phyloP scores from a whole-genome alignment of 768 basidiomycete genomes.

The Panellus pusillus region DNA sequence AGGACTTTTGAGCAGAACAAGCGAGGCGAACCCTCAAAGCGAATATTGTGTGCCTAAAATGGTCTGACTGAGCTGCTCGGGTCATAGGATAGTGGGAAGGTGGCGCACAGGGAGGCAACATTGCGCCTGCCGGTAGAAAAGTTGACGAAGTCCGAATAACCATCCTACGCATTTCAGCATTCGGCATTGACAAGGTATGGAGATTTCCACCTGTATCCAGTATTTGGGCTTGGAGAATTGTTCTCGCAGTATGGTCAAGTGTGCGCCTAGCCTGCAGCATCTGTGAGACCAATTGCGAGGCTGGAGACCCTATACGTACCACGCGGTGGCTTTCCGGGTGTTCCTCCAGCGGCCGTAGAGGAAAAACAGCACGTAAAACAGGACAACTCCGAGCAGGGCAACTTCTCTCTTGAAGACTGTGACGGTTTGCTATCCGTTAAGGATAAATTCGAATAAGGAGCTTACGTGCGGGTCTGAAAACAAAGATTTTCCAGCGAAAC shows the following conservation, averaged over 20 bases:
- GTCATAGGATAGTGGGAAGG: constrained; percentile 52
- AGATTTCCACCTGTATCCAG: constrained; percentile 34
- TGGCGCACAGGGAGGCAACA: constrained; percentile 74
- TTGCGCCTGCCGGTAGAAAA: constrained; percentile 88
- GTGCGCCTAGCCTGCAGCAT: constrained; percentile 54
- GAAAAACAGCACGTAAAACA: constrained; percentile 57
- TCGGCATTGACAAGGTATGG: too few species aligned
- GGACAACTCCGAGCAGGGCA: constrained; percentile 49
- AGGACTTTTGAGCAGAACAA: too few species aligned
- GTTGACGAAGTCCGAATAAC: constrained; percentile 76
- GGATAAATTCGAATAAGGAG: constrained; percentile 8
- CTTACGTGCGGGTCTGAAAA: constrained; percentile 80
- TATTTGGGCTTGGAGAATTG: constrained; percentile 77
- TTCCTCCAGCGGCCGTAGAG: constrained; percentile 65
- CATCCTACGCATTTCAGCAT: constrained; percentile 41
- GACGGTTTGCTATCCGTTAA: constrained; percentile 6
- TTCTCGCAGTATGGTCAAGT: constrained; percentile 54
- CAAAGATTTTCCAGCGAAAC: constrained; percentile 69
- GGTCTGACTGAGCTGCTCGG: too few species aligned
- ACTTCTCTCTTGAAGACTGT: constrained; percentile 69
- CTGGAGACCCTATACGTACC: constrained; percentile 46
- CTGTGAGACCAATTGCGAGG: constrained; percentile 17
- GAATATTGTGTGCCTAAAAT: too few species aligned
- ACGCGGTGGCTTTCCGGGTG: constrained; percentile 56
- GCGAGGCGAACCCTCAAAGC: too few species aligned